Percentiles rank a stretch among this genome's conserved stretches.
Conservation (phyloP, 805 yeast genomes). For the Metschnikowia corniflorae region DNA sequence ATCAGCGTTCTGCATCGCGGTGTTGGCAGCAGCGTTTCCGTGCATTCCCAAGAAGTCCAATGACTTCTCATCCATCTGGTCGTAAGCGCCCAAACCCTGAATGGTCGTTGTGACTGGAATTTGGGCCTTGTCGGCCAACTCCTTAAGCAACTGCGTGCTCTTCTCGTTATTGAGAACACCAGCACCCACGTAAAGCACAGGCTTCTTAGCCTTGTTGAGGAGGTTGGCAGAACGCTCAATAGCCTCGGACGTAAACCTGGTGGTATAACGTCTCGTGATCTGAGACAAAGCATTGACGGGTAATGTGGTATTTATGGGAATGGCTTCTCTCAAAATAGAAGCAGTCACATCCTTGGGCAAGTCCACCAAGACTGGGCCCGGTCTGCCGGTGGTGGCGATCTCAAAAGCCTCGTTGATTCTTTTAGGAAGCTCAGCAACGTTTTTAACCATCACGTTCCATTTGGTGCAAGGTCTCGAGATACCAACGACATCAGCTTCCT, state of each 20-base stretch:
- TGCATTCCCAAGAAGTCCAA: constrained; percentile 98
- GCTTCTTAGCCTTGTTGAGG: constrained; percentile 79
- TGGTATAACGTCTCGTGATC: constrained; percentile 65
- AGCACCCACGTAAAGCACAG: constrained; percentile 87
- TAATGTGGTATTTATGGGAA: constrained; percentile 75
- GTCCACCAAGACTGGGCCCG: constrained; percentile 97
- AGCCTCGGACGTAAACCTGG: constrained; percentile 71
- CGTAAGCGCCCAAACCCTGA: constrained; percentile 92
- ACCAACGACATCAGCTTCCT: constrained; percentile 97
- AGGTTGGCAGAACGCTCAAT: constrained; percentile 74
- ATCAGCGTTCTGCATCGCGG: constrained; percentile 92
- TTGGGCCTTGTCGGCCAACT: constrained; percentile 82
- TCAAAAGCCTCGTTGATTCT: constrained; percentile 97
- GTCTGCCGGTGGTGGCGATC: constrained; percentile 93
- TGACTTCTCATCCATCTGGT: constrained; percentile 86
- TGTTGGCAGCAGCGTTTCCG: constrained; percentile 91
- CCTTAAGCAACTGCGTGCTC: constrained; percentile 76
- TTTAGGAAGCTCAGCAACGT: constrained; percentile 89
- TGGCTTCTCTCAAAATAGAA: constrained; percentile 77
- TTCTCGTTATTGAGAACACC: constrained; percentile 79
- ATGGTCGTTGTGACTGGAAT: constrained; percentile 96
- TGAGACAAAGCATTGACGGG: constrained; percentile 70
- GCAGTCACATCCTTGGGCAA: constrained; percentile 98
- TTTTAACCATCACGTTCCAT: constrained; percentile 98
- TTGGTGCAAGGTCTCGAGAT: constrained; percentile 96